Conservation (phyloP, 2,329 filamentous ascomycete genomes). For the Venturia effusa region DNA sequence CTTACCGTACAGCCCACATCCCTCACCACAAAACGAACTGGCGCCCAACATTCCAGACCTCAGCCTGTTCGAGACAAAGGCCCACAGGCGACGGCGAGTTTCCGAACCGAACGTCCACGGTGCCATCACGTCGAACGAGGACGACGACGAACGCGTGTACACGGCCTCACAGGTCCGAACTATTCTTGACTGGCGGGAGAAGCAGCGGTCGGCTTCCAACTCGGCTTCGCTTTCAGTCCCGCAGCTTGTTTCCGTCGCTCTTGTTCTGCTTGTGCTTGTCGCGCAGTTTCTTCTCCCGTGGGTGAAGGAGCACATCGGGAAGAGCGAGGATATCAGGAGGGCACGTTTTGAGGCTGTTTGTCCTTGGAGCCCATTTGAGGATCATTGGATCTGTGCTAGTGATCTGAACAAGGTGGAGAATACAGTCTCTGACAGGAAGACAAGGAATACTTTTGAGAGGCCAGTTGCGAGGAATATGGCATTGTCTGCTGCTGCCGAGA, state of each 20-base stretch:
- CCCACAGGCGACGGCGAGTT: slow-evolving; percentile 6
- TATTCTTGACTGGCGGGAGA: slow-evolving; percentile 11
- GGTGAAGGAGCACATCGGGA: slow-evolving; percentile 16
- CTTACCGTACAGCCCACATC: neutral
- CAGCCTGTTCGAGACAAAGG: neutral
- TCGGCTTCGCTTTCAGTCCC: slow-evolving; percentile 11
- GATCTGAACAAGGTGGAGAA: neutral
- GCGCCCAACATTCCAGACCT: slow-evolving; percentile 1
- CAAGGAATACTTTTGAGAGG: slow-evolving; percentile 2
- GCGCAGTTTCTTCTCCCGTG: slow-evolving; percentile 26
- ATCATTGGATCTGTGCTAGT: slow-evolving; percentile 9
- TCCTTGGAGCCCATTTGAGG: slow-evolving; percentile 9
- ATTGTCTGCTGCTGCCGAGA: slow-evolving; percentile 60
- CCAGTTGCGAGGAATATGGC: slow-evolving; percentile 3
- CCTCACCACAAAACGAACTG: slow-evolving; percentile 3
- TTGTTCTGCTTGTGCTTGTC: slow-evolving; percentile 24
- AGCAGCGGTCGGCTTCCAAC: neutral
- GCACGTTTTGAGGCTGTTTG: slow-evolving; percentile 1
- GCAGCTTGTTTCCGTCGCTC: slow-evolving; percentile 19
- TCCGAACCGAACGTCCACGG: slow-evolving; percentile 2
- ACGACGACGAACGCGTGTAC: slow-evolving; percentile 4
- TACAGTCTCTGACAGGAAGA: neutral
- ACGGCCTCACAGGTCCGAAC: slow-evolving; percentile 4
- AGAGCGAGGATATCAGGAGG: neutral
- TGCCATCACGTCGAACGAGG: neutral